Evolutionary conservation across 441 rosid species (phyloP).

Genomic region (Bocquillonia castaneifolia): DNA sequence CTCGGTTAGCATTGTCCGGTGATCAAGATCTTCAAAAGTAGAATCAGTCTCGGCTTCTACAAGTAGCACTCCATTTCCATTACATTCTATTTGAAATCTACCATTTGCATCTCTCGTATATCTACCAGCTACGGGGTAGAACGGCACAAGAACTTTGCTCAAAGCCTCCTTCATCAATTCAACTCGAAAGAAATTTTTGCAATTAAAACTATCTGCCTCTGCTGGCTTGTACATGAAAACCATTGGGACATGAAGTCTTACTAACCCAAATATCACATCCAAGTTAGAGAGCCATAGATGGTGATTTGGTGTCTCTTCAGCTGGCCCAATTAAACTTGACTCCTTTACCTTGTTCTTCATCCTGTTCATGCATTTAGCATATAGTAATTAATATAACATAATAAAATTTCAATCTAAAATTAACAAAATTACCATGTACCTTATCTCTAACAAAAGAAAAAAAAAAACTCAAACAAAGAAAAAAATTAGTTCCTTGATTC

Average conservation of each 20-base stretch:
- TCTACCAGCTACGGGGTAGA: slow-evolving; percentile 22
- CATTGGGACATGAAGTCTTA: no score
- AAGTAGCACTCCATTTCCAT: slow-evolving; percentile 31
- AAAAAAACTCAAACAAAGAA: no score
- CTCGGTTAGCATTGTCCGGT: slow-evolving; percentile 14
- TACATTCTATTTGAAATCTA: slow-evolving; percentile 29
- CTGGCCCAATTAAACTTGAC: slow-evolving; percentile 28
- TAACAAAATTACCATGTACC: no score
- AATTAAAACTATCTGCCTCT: no score
- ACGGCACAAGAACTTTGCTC: slow-evolving; percentile 13
- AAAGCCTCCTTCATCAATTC: slow-evolving; percentile 12
- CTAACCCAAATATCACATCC: no score
- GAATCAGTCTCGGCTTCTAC: slow-evolving; percentile 34
- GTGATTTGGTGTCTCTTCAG: slow-evolving; percentile 26
- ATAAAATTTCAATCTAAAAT: no score
- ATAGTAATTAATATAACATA: no score
- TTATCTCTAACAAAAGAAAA: no score
- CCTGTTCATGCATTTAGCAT: no score
- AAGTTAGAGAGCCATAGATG: slow-evolving; percentile 30
- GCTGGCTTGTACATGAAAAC: no score
- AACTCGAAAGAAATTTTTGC: no score
- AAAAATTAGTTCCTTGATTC: no score
- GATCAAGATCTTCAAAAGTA: slow-evolving; percentile 25
- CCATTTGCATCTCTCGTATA: slow-evolving; percentile 15
- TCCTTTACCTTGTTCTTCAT: slow-evolving; percentile 34